Evolutionary conservation across 129 eudicot genomes (phyloP).

Genomic region (Pulicaria dysenterica): DNA sequence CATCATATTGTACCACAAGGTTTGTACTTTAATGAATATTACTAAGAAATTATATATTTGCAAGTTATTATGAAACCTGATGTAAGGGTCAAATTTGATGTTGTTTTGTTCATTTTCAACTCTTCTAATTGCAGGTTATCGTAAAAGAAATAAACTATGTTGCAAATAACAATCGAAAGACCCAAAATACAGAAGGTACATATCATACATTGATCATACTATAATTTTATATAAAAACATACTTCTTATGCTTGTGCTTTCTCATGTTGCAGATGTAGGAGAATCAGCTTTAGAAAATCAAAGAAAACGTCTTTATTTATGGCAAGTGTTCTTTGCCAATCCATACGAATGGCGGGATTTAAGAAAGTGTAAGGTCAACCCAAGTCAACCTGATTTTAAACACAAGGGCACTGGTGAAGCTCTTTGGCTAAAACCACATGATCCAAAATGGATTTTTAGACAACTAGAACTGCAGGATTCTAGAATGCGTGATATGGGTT

Average conservation of each 20-base stretch:
- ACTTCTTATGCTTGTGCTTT: neutral
- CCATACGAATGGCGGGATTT: slow-evolving; percentile 78
- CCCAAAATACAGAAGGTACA: slow-evolving; percentile 42
- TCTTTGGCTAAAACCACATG: slow-evolving; percentile 55
- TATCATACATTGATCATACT: slow-evolving; percentile 1
- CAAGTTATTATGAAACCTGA: neutral
- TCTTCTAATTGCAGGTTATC: slow-evolving; percentile 42
- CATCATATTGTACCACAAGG: slow-evolving; percentile 35
- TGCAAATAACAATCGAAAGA: slow-evolving; percentile 17
- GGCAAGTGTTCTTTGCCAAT: slow-evolving; percentile 79
- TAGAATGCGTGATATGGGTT: slow-evolving; percentile 33
- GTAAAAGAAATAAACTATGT: slow-evolving; percentile 66
- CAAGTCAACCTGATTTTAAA: slow-evolving; percentile 63
- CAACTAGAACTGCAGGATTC: slow-evolving; percentile 64
- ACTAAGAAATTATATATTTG: too few species aligned
- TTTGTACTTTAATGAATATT: slow-evolving; percentile 28
- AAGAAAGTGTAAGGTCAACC: slow-evolving; percentile 49
- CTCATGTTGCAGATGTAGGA: slow-evolving; percentile 27
- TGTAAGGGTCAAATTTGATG: neutral
- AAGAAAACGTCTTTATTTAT: slow-evolving; percentile 55
- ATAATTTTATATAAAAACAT: neutral
- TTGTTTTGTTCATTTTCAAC: neutral
- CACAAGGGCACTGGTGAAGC: slow-evolving; percentile 69
- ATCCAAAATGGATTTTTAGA: slow-evolving; percentile 81
- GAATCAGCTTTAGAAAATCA: slow-evolving; percentile 46